Conservation (phyloP, 2,329 filamentous ascomycete genomes). For the Phyllosticta citribraziliensis region DNA sequence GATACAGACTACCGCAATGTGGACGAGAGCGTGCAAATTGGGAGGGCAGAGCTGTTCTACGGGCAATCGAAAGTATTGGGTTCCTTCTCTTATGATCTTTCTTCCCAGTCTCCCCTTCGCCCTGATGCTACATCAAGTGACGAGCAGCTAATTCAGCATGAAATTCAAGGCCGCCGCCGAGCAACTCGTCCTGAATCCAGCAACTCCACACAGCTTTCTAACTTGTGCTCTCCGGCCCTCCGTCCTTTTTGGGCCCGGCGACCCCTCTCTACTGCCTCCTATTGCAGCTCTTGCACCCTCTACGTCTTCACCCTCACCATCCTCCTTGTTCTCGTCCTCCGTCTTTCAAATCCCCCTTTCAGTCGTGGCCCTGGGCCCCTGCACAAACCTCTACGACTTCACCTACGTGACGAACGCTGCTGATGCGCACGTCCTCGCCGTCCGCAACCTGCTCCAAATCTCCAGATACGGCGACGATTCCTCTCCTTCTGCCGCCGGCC, state of each 20-base stretch:
- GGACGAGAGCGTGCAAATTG: constrained; percentile 68
- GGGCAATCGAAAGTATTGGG: constrained; percentile 70
- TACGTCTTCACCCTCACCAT: neutral
- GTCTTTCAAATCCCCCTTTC: constrained; percentile 42
- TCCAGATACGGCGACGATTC: constrained; percentile 27
- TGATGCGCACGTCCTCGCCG: constrained; percentile 75
- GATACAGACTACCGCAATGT: constrained; percentile 69
- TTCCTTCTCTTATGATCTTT: neutral
- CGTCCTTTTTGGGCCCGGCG: constrained; percentile 85
- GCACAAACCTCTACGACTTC: constrained; percentile 60
- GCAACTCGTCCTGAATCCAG: constrained; percentile 58
- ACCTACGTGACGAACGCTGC: constrained; percentile 61
- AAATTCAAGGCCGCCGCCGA: constrained; percentile 61
- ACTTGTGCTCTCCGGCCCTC: constrained; percentile 50
- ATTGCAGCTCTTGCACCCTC: constrained; percentile 62
- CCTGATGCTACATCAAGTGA: neutral
- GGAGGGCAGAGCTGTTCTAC: constrained; percentile 67
- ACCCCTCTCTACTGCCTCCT: constrained; percentile 64
- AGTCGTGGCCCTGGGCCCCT: constrained; percentile 70
- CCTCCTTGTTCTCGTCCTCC: constrained; percentile 17
- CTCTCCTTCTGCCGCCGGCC: constrained; percentile 50
- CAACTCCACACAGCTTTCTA: constrained; percentile 42
- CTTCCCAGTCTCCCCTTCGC: neutral
- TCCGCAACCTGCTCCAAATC: constrained; percentile 56
- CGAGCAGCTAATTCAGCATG: constrained; percentile 13